phyloP scores from a whole-genome alignment of 139 green algal genomes.

The Chlamydomonas eustigma region DNA sequence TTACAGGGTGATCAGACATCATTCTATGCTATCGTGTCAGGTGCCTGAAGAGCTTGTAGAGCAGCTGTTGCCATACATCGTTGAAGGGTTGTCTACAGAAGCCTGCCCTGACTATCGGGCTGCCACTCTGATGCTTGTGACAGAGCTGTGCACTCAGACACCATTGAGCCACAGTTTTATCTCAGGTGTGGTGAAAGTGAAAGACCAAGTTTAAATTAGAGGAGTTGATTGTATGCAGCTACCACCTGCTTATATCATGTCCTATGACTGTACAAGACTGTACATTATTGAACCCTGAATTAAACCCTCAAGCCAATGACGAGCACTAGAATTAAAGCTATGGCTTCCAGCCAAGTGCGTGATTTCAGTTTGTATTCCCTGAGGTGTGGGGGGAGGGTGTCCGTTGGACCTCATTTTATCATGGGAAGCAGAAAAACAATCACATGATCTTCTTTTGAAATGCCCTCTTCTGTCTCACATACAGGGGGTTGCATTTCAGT shows the following conservation, averaged over 20 bases:
- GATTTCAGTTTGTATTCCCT: conserved; percentile 84
- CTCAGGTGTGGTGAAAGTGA: conserved; percentile 28
- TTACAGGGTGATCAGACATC: too few relatives aligned
- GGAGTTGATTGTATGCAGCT: too few relatives aligned
- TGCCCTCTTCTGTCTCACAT: too few relatives aligned
- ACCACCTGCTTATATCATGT: too few relatives aligned
- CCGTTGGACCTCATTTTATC: too few relatives aligned
- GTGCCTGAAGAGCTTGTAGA: conserved; percentile 32
- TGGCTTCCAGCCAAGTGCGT: neutral
- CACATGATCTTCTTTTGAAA: too few relatives aligned
- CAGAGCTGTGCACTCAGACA: conserved; percentile 54
- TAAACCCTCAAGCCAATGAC: too few relatives aligned
- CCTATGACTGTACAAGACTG: neutral
- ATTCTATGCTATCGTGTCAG: neutral
- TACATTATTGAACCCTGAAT: too few relatives aligned
- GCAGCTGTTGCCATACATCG: conserved; percentile 64
- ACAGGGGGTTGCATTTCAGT: too few relatives aligned
- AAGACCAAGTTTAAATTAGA: too few relatives aligned
- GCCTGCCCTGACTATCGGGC: conserved; percentile 53
- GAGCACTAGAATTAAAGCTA: neutral
- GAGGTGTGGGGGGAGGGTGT: conserved; percentile 46
- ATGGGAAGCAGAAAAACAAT: too few relatives aligned
- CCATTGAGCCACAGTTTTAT: conserved; percentile 48
- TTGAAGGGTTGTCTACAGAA: conserved; percentile 46
- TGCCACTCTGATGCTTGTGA: conserved; percentile 71